Percentiles rank a stretch among this genome's conserved stretches.
Evolutionary conservation across 352 stramenopile genomes (phyloP).

Genomic region (Pythium dissotocum): DNA sequence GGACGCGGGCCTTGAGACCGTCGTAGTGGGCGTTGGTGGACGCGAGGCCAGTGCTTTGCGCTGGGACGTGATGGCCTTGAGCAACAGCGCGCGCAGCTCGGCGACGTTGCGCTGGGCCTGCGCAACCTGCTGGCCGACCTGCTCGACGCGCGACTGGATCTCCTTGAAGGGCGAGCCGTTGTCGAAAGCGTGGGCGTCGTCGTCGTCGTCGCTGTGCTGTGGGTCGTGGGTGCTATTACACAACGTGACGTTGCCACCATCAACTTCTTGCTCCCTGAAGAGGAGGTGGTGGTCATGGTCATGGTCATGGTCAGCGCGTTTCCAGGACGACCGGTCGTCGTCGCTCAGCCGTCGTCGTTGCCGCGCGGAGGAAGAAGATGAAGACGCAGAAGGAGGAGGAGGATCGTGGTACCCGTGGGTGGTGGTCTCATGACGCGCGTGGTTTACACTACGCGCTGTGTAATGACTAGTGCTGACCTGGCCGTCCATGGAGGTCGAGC

Average conservation of each 20-base stretch:
- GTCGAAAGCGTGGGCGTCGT: background rate
- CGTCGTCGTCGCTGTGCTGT: background rate
- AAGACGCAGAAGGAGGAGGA: background rate
- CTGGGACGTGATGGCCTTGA: background rate
- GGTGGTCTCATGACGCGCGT: background rate
- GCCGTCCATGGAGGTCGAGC: background rate
- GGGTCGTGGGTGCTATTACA: background rate
- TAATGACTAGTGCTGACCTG: background rate
- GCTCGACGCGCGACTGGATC: slow-evolving; percentile 24
- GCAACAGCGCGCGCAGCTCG: slow-evolving; percentile 21
- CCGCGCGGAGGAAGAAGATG: background rate
- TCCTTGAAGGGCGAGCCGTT: slow-evolving; percentile 14
- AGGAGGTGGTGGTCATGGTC: background rate
- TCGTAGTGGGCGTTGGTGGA: background rate
- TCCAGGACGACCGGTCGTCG: slow-evolving; percentile 1
- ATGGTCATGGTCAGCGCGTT: background rate
- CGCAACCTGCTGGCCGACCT: slow-evolving; percentile 23
- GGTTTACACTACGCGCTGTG: background rate
- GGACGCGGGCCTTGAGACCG: slow-evolving; percentile 5
- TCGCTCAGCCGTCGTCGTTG: background rate
- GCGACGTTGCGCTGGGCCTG: slow-evolving; percentile 17
- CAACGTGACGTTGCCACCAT: too few relatives aligned
- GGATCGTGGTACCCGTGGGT: background rate
- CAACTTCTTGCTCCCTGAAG: too few relatives aligned
- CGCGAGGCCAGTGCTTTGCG: background rate